Percentiles rank a stretch among this genome's conserved stretches.
Conservation (phyloP, 2,329 filamentous ascomycete genomes). For the Cladophialophora yegresii region DNA sequence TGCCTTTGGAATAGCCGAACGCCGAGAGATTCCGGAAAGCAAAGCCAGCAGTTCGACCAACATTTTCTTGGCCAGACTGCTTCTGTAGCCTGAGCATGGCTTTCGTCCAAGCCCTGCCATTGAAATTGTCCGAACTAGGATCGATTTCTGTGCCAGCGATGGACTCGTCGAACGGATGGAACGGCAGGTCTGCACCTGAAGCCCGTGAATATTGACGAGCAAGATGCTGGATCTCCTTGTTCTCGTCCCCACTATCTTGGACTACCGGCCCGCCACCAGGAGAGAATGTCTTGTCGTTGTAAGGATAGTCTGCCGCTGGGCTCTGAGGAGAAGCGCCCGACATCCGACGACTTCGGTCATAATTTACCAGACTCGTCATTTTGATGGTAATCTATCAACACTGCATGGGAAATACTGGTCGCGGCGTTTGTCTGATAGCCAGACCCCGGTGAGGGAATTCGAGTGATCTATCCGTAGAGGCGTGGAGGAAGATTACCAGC, state of each 20-base stretch:
- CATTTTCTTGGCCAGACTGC: conserved; percentile 30
- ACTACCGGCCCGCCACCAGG: conserved; percentile 17
- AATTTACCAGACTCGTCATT: conserved; percentile 27
- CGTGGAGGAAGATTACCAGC: background rate
- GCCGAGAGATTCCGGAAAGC: conserved; percentile 50
- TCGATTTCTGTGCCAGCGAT: conserved; percentile 45
- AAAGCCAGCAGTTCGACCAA: conserved; percentile 43
- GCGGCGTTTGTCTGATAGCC: background rate
- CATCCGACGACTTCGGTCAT: conserved; percentile 22
- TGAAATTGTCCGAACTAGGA: conserved; percentile 47
- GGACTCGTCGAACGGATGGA: conserved; percentile 33
- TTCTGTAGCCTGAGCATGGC: conserved; percentile 40
- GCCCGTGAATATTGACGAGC: conserved; percentile 26
- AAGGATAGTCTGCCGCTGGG: conserved; percentile 14
- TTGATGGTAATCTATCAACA: background rate
- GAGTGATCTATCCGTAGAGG: background rate
- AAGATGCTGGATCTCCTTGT: conserved; percentile 21
- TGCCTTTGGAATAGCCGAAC: conserved; percentile 47
- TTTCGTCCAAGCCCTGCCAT: conserved; percentile 50
- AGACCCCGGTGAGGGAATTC: background rate
- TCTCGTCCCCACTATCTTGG: conserved; percentile 14
- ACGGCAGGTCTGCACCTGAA: conserved; percentile 4
- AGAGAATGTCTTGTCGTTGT: conserved; percentile 15
- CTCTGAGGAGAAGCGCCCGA: conserved; percentile 20
- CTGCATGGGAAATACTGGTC: conserved; percentile 1